These are phyloP conservation scores for Calonectria naviculata DNA, from an alignment of 2,329 filamentous ascomycete species.

Conservation along the genomic window DNA sequence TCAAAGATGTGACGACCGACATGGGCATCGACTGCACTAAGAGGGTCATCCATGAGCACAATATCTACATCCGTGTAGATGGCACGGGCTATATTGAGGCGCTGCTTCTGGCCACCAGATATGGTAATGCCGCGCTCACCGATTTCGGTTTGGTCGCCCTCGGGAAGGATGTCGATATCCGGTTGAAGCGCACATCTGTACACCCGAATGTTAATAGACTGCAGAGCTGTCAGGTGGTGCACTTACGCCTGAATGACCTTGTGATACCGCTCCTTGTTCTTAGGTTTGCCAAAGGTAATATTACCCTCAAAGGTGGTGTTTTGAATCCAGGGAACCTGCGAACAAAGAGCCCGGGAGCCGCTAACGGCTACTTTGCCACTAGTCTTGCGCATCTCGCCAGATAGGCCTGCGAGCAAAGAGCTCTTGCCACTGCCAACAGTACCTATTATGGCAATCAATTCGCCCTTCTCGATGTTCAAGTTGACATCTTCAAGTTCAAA, in stretches of 20 bases:
- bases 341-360: conserved; percentile 87
- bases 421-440: conserved; percentile 91
- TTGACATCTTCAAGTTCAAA: conserved; percentile 79
- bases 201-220: conserved; percentile 3
- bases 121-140: conserved; percentile 96
- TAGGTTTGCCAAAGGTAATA: conserved; percentile 86
- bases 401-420: conserved; percentile 86
- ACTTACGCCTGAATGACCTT: conserved; percentile 79
- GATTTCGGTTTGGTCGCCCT: conserved; percentile 89
- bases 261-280: conserved; percentile 82
- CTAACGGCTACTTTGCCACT: conserved; percentile 79
- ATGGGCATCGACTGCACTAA: conserved; percentile 76
- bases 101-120: conserved; percentile 94
- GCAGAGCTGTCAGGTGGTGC: conserved; percentile 15
- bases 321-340: conserved; percentile 98
- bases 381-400: conserved; percentile 93
- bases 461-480: conserved; percentile 76
- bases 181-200: conserved; percentile 79
- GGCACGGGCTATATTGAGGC: conserved; percentile 91
- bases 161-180: conserved; percentile 90
- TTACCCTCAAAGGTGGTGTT: conserved; percentile 89
- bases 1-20: conserved; percentile 87
- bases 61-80: conserved; percentile 77
- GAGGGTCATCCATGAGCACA: conserved; percentile 76
- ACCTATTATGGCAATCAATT: conserved; percentile 85